Conservation (phyloP, 345 rosid species). For the Camelina neglecta region DNA sequence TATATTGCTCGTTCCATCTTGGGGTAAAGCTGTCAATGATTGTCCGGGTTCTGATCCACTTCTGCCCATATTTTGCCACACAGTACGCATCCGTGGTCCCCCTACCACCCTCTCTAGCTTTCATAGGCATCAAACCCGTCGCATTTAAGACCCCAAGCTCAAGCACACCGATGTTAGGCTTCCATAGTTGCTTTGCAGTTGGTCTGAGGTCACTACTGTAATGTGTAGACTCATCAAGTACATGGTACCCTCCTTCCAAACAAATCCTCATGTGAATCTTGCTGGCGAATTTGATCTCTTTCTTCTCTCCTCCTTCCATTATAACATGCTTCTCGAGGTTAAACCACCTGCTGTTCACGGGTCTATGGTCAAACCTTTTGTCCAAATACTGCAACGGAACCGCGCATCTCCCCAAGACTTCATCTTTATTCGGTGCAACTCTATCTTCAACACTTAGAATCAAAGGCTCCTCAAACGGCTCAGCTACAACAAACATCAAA, state of each 20-base stretch:
- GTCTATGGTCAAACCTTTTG: conserved; percentile 72
- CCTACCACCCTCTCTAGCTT: conserved; percentile 73
- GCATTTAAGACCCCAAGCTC: conserved; percentile 62
- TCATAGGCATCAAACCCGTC: conserved; percentile 80
- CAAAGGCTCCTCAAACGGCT: conserved; percentile 87
- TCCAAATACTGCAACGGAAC: conserved; percentile 61
- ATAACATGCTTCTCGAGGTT: conserved; percentile 81
- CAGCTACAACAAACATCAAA: conserved; percentile 88
- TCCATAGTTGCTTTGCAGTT: conserved; percentile 91
- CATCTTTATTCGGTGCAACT: conserved; percentile 74
- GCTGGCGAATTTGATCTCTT: conserved; percentile 79
- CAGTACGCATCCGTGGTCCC: conserved; percentile 91
- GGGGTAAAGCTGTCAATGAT: conserved; percentile 79
- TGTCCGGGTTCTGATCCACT: conserved; percentile 93
- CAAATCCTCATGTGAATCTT: conserved; percentile 83
- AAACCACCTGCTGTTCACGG: conserved; percentile 71
- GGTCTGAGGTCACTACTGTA: conserved; percentile 92
- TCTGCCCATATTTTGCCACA: conserved; percentile 95
- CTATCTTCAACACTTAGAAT: conserved; percentile 74
- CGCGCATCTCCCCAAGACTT: conserved; percentile 63
- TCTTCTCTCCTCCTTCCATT: conserved; percentile 67
- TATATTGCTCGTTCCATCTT: conserved; percentile 94
- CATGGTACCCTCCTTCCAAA: conserved; percentile 96
- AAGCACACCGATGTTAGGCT: conserved; percentile 62
- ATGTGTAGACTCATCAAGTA: conserved; percentile 92